Percentiles rank a stretch among this genome's conserved stretches.
Evolutionary conservation across 2,329 filamentous ascomycete genomes (phyloP).

Genomic region (Diaporthe eres): DNA sequence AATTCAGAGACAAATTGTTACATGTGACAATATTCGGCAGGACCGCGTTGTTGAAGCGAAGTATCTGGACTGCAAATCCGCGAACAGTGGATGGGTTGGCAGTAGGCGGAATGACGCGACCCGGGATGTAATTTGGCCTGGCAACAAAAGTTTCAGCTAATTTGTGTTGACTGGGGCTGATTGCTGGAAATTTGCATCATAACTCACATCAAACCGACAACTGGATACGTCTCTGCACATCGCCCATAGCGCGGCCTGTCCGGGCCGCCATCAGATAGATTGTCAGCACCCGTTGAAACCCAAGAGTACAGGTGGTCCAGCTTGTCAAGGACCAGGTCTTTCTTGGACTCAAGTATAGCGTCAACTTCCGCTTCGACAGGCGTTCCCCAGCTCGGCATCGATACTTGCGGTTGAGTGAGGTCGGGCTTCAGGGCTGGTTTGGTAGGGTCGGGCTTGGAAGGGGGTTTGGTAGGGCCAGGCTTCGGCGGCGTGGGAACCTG

Average conservation of each 20-base stretch:
- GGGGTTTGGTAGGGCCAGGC: too few relatives aligned
- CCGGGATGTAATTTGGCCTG: not conserved
- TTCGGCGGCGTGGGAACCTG: not conserved
- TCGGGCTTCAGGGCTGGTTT: not conserved
- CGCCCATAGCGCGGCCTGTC: not conserved
- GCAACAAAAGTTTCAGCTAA: not conserved
- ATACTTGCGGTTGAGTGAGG: not conserved
- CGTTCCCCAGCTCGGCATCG: not conserved
- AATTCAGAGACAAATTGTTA: slow-evolving; percentile 1
- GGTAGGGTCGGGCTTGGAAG: not conserved
- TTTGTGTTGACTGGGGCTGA: too few relatives aligned
- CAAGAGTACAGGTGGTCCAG: not conserved
- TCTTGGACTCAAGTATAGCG: not conserved
- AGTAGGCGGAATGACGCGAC: not conserved
- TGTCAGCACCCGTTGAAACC: not conserved
- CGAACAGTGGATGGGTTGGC: not conserved
- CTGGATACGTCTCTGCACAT: not conserved
- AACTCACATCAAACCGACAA: not conserved
- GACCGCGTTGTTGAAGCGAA: not conserved
- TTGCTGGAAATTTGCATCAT: not conserved
- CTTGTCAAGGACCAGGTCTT: not conserved
- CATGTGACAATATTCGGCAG: not conserved
- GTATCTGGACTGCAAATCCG: not conserved
- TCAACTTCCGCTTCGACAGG: not conserved
- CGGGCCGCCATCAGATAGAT: not conserved